Evolutionary conservation across 2,329 filamentous ascomycete species (phyloP).

Genomic region (Chaetomium sp.): DNA sequence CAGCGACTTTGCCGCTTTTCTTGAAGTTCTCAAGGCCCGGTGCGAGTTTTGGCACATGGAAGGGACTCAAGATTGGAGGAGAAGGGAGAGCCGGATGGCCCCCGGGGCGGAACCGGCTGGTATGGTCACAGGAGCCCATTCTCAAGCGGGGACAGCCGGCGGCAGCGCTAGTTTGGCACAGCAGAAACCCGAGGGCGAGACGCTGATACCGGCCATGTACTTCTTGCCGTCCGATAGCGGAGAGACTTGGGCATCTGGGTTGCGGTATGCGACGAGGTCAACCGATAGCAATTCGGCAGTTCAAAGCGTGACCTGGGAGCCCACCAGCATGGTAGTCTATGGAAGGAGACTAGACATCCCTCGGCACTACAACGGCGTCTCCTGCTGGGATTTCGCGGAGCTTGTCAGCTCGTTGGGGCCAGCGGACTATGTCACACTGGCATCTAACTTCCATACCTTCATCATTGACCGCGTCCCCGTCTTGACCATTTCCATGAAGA

Average conservation of each 20-base stretch:
- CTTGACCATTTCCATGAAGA: constrained; percentile 69
- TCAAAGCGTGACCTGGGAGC: constrained; percentile 42
- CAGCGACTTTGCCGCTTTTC: constrained; percentile 74
- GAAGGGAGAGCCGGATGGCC: constrained; percentile 47
- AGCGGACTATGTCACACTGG: constrained; percentile 80
- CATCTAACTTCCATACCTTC: constrained; percentile 77
- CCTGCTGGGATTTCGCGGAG: constrained; percentile 67
- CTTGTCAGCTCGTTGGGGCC: constrained; percentile 72
- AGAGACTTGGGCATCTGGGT: constrained; percentile 34
- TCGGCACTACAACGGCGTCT: constrained; percentile 57
- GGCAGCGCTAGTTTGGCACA: constrained; percentile 18
- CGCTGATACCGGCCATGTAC: constrained; percentile 34
- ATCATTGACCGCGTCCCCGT: constrained; percentile 71
- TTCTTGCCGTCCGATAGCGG: constrained; percentile 34
- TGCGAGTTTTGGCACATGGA: constrained; percentile 88
- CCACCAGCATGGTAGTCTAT: constrained; percentile 57
- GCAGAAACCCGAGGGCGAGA: constrained; percentile 30
- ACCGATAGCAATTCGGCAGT: not conserved
- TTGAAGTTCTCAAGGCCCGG: constrained; percentile 73
- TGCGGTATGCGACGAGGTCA: not conserved
- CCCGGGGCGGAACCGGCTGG: not conserved
- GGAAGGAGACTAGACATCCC: constrained; percentile 65
- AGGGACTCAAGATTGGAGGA: constrained; percentile 70
- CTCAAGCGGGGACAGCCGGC: constrained; percentile 2
- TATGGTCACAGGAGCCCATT: not conserved